Conservation (phyloP, 1,284 basidiomycete species). For the Ceraceosorus guamensis region DNA sequence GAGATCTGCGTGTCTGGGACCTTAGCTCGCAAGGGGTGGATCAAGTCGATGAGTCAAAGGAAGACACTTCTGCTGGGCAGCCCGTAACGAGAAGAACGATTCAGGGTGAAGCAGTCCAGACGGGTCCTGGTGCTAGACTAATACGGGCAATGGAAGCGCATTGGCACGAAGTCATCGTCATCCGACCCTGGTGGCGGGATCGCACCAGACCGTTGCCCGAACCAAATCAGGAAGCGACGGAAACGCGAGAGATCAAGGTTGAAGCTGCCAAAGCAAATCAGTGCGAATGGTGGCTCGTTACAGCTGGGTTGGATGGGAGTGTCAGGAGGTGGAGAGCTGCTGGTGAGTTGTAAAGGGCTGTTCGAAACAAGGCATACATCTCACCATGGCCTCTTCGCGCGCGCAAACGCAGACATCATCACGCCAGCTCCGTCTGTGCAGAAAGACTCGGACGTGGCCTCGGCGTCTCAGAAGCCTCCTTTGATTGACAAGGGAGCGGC, state of each 20-base stretch:
- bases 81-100: background rate
- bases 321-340: conserved; percentile 1
- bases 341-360: background rate
- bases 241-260: background rate
- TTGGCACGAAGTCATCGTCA: conserved; percentile 4
- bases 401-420: too few species aligned
- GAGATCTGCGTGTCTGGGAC: conserved; percentile 1
- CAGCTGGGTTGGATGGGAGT: background rate
- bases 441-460: background rate
- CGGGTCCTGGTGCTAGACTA: background rate
- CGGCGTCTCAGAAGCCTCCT: background rate
- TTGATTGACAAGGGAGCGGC: background rate
- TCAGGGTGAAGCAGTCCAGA: background rate
- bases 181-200: background rate
- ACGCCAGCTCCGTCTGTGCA: background rate
- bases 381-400: too few species aligned
- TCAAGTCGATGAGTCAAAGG: too few species aligned
- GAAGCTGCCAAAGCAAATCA: background rate
- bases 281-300: background rate
- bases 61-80: too few species aligned
- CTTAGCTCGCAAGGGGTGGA: background rate
- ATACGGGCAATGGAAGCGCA: background rate
- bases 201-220: background rate
- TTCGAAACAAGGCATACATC: too few species aligned
- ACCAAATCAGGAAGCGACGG: background rate